These are phyloP conservation scores for Immersiella caudata DNA, from an alignment of 495 filamentous ascomycete genomes.

Conservation along the genomic window DNA sequence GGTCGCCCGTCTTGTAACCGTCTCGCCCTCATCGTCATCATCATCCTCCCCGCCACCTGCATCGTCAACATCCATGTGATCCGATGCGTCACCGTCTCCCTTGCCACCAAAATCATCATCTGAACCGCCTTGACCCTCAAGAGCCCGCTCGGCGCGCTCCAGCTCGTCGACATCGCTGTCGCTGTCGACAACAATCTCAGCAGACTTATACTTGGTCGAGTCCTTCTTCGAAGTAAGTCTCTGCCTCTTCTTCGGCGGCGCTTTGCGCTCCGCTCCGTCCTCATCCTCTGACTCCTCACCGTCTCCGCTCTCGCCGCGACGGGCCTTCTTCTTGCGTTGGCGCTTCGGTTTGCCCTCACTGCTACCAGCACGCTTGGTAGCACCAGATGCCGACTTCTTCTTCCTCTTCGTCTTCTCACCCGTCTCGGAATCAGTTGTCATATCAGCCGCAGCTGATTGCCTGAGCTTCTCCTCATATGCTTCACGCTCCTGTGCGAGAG, in stretches of 20 bases:
- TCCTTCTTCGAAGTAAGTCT: constrained; percentile 61
- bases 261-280: constrained; percentile 46
- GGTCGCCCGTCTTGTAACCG: constrained; percentile 29
- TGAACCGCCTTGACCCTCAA: constrained; percentile 30
- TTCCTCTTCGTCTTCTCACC: constrained; percentile 75
- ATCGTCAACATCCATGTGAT: constrained; percentile 28
- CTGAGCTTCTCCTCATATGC: constrained; percentile 68
- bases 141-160: constrained; percentile 44
- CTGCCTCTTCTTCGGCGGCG: constrained; percentile 61
- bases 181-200: constrained; percentile 77
- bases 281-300: constrained; percentile 34
- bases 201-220: constrained; percentile 72
- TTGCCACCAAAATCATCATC: background rate
- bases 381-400: constrained; percentile 59
- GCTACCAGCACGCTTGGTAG: constrained; percentile 14
- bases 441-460: constrained; percentile 61
- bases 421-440: constrained; percentile 75
- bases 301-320: constrained; percentile 44
- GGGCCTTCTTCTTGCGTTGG: constrained; percentile 26
- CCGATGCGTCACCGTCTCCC: constrained; percentile 20
- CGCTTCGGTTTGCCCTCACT: constrained; percentile 23
- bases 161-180: constrained; percentile 43
- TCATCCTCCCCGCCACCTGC: constrained; percentile 34
- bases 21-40: constrained; percentile 46
- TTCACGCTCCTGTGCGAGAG: constrained; percentile 65